Base-by-base conservation (phyloP, 768 basidiomycete genomes). In the Pleurotus djamor region DNA sequence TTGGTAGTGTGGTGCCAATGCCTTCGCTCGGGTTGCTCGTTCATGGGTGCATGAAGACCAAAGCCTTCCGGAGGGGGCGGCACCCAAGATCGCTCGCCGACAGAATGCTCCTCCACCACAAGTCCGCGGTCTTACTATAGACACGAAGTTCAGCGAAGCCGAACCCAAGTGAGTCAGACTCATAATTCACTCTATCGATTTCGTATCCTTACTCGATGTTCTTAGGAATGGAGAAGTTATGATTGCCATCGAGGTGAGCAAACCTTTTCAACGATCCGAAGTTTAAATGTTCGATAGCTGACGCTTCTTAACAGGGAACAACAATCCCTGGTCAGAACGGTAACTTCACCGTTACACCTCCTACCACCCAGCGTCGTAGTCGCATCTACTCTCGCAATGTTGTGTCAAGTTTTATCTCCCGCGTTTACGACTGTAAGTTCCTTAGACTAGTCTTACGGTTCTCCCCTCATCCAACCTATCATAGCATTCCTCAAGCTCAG, bases 21-120 rank as follows among this genome's bases (percentile, higher is more conserved):
- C 76, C 1, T 81, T 76, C 63, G 77, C 72, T 10, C 72, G 74
- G 13, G 72, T 83, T 28, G 74, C 77, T 8, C 66, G 66, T 5
- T 71, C 76, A 12, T 79, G 75, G 74, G 66, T 71, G 10, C 69
- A 78, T 36, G 66, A 71, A 41, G 73, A 83, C 61, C 82, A 82
- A 64, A 71, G 73, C 12, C 68, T 82, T 10, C 79, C 80, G 0
- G 54, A 63, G 0, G 59, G 52, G 17, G 59, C 76, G 14, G 67
- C 71, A 4, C 58, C 57, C 12, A 62, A 64, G 5, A 73, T 74
- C 14, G 57, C 63, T 7, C 68, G 70, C 17, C 64, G 72, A 8
- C 68, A 73, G 16, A 72, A 75, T 59, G 76, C 73, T 6, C 62
- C 63, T 9, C 59, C 65, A 6, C 71, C 75, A 1, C 64, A 69